Evolutionary conservation across 2,329 filamentous ascomycete genomes (phyloP), one percentile per base, ranked within the genome.

Genomic region (Scedosporium dehoogii): DNA sequence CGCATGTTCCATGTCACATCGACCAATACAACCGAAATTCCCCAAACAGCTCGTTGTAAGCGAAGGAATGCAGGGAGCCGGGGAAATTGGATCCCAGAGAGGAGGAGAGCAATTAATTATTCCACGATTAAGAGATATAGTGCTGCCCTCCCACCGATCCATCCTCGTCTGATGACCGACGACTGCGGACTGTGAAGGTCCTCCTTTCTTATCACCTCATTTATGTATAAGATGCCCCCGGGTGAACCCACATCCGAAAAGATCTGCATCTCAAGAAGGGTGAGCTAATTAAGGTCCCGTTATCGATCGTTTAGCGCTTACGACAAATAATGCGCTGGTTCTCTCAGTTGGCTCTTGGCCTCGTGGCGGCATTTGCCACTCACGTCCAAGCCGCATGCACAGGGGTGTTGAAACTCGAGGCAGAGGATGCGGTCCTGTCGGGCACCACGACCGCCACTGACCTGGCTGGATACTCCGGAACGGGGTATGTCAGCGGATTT

Each of bases 401-500:
- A 59, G 64, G 62, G 60, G 48, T 64, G 6, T 12, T 61, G 10
- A 67, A 66, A 1, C 70, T 70, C 58, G 71, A 79, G 67, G 78
- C 78, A 6, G 78, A 80, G 66, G 69, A 73, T 61, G 78, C 73
- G 1, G 68, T 69, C 5, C 69, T 79, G 29, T 71, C 69, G 4
- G 78, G 78, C 14, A 76, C 76, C 7, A 73, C 67, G 2, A 71
- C 76, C 63, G 75, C 70, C 5, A 76, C 72, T 5, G 69, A 73
- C 0, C 71, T 74, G 29, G 63, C 74, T 21, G 78, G 78, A 1
- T 25, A 44, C 46, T 58, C 58, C 78, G 77, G 78, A 14, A 74
- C 73, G 16, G 78, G 78, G 21, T 81, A 80, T 63, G 75, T 80
- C 14, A 74, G 75, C 44, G 74, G 77, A 41, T 80, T 81, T 66